A percentile compares a stretch with the other conserved stretches of the same genome.
Evolutionary conservation across 2,329 filamentous ascomycete genomes (phyloP).

Genomic region (Aspergillus terreus): DNA sequence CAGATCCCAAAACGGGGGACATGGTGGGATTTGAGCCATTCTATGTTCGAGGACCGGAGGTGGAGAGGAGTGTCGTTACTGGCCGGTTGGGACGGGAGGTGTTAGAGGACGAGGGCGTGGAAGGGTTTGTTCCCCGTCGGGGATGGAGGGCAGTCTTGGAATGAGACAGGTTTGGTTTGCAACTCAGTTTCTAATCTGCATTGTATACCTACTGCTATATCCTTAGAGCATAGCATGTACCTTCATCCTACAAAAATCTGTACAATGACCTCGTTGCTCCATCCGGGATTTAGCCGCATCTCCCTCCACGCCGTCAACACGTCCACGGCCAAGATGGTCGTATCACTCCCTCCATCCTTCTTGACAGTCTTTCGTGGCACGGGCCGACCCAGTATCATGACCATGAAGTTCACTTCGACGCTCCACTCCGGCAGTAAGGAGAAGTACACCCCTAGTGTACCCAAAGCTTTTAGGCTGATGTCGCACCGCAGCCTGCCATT

Average conservation of each 20-base stretch:
- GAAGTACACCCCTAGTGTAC: constrained; percentile 68
- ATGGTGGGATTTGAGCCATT: constrained; percentile 53
- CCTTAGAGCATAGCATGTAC: too few relatives aligned
- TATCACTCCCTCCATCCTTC: constrained; percentile 42
- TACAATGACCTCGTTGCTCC: constrained; percentile 75
- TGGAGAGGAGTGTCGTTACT: constrained; percentile 65
- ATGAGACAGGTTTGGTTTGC: not conserved
- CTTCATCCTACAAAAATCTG: constrained; percentile 52
- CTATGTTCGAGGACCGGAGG: constrained; percentile 56
- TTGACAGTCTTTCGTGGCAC: constrained; percentile 65
- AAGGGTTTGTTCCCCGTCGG: constrained; percentile 54
- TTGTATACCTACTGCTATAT: too few relatives aligned
- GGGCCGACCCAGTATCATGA: constrained; percentile 67
- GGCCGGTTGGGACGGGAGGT: constrained; percentile 58
- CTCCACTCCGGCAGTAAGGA: constrained; percentile 61
- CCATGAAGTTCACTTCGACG: constrained; percentile 65
- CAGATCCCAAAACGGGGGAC: constrained; percentile 12
- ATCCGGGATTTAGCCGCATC: constrained; percentile 65
- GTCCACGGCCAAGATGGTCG: constrained; percentile 71
- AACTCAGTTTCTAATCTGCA: too few relatives aligned
- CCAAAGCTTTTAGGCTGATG: constrained; percentile 74
- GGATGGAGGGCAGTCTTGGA: constrained; percentile 52
- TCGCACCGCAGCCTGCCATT: constrained; percentile 63
- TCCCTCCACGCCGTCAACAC: constrained; percentile 72
- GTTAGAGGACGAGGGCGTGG: constrained; percentile 58